A percentile compares a stretch with the other conserved stretches of the same genome.
Conservation (phyloP, 371 early-diverging fungal species). For the Apophysomyces sp. region DNA sequence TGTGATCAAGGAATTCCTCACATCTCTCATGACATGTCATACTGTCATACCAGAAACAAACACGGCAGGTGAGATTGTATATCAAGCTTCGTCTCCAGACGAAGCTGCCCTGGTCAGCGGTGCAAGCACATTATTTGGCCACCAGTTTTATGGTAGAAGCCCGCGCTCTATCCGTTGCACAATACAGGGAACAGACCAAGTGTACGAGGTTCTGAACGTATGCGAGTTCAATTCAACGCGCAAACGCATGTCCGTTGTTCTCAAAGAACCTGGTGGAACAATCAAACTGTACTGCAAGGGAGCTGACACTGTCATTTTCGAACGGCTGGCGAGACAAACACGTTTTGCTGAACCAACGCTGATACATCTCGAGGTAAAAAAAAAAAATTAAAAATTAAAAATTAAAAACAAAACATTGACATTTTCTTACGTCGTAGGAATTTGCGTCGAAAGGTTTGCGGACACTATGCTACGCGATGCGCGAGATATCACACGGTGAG, state of each 20-base stretch:
- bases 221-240: constrained; percentile 68
- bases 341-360: constrained; percentile 44
- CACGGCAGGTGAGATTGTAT: constrained; percentile 35
- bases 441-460: constrained; percentile 92
- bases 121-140: constrained; percentile 64
- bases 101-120: constrained; percentile 80
- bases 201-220: constrained; percentile 58
- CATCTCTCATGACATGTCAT: constrained; percentile 60
- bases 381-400: neutral
- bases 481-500: constrained; percentile 72
- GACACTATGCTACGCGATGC: constrained; percentile 83
- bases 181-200: constrained; percentile 2
- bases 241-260: constrained; percentile 73
- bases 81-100: constrained; percentile 83
- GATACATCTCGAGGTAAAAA: constrained; percentile 63
- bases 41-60: constrained; percentile 54
- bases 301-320: constrained; percentile 71
- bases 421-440: constrained; percentile 18
- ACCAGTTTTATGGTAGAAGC: constrained; percentile 41
- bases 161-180: neutral
- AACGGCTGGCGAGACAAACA: constrained; percentile 31
- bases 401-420: neutral
- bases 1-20: constrained; percentile 59
- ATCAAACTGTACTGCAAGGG: constrained; percentile 78
- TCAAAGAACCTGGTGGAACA: constrained; percentile 49